phyloP scores from a whole-genome alignment of 345 rosid genomes.

The Lepidium didymum region DNA sequence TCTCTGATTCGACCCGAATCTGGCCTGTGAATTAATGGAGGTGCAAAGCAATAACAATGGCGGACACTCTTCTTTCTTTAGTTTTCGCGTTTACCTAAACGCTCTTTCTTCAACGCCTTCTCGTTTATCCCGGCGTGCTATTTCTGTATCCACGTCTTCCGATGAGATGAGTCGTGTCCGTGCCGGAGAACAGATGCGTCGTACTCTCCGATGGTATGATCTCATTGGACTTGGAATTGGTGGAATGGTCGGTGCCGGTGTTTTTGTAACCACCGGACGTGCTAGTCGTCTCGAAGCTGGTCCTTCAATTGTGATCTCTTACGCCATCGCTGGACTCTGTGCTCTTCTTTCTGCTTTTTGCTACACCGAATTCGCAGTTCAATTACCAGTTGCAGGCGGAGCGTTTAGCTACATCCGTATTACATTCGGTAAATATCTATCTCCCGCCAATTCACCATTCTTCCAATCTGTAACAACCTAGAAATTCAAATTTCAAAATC shows the following conservation, averaged over 20 bases:
- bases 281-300: slow-evolving; percentile 64
- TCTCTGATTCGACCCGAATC: neutral
- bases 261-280: slow-evolving; percentile 71
- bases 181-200: slow-evolving; percentile 58
- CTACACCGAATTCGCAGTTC: slow-evolving; percentile 96
- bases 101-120: slow-evolving; percentile 65
- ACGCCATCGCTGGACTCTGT: slow-evolving; percentile 94
- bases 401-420: slow-evolving; percentile 90
- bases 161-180: slow-evolving; percentile 64
- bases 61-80: slow-evolving; percentile 56
- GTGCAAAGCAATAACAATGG: slow-evolving; percentile 18
- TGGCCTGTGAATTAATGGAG: slow-evolving; percentile 21
- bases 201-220: slow-evolving; percentile 77
- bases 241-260: slow-evolving; percentile 98
- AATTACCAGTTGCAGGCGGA: slow-evolving; percentile 97
- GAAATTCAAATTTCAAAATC: neutral
- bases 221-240: slow-evolving; percentile 85
- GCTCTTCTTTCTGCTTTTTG: slow-evolving; percentile 95
- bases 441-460: slow-evolving; percentile 10
- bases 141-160: slow-evolving; percentile 55
- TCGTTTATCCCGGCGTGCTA: slow-evolving; percentile 63
- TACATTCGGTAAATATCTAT: slow-evolving; percentile 52
- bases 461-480: neutral
- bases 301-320: slow-evolving; percentile 72
- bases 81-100: slow-evolving; percentile 42